phyloP scores from a whole-genome alignment of 306 rosid species.

The Sesbania bispinosa region DNA sequence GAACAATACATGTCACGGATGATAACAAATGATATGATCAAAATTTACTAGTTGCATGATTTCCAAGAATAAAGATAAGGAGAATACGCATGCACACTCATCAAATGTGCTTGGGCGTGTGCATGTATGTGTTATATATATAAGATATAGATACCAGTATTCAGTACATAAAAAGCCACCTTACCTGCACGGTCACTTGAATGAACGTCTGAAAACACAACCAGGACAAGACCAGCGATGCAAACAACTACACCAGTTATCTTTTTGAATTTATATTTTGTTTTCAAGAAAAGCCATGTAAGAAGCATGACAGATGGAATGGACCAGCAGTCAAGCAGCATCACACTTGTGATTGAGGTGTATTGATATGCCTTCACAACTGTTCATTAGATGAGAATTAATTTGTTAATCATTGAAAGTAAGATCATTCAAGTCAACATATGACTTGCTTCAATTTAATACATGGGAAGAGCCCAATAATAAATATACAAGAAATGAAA shows the following conservation, averaged over 20 bases:
- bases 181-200: constrained; percentile 82
- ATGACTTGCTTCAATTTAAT: neutral
- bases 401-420: constrained; percentile 4
- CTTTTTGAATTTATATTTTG: constrained; percentile 77
- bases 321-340: constrained; percentile 97
- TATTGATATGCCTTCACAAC: constrained; percentile 99
- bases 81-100: neutral
- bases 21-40: neutral
- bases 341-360: constrained; percentile 91
- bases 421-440: neutral
- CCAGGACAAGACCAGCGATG: constrained; percentile 80
- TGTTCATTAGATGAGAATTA: constrained; percentile 38
- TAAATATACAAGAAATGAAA: neutral
- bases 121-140: neutral
- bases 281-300: constrained; percentile 94
- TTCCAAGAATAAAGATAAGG: neutral
- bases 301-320: constrained; percentile 90
- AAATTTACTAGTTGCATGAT: neutral
- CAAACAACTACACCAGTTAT: constrained; percentile 76
- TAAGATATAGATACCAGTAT: neutral
- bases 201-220: constrained; percentile 92
- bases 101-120: too few relatives aligned
- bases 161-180: neutral
- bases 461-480: neutral
- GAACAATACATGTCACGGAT: constrained; percentile 2